Evolutionary conservation across 1,284 basidiomycete species (phyloP).

Genomic region (Xerocomus cyaneibrunnescens): DNA sequence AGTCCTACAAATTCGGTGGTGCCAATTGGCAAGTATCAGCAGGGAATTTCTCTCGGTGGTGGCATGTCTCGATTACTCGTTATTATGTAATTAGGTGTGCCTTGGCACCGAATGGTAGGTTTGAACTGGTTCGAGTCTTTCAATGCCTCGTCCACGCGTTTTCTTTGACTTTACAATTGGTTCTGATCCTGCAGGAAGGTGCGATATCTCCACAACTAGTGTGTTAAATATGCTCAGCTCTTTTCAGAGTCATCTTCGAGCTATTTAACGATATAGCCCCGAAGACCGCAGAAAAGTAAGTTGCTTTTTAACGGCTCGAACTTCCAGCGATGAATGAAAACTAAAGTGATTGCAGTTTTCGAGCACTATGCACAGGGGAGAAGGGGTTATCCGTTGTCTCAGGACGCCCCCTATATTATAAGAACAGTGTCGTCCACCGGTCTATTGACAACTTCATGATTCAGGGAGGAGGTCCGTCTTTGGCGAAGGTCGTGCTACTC

Average conservation of each 20-base stretch:
- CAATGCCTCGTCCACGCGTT: slow-evolving; percentile 51
- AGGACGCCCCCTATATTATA: slow-evolving; percentile 78
- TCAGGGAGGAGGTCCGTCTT: slow-evolving; percentile 64
- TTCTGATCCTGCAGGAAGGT: slow-evolving; percentile 59
- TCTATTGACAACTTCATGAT: slow-evolving; percentile 89
- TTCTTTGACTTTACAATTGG: slow-evolving; percentile 68
- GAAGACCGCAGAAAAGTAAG: slow-evolving; percentile 85
- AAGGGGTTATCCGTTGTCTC: slow-evolving; percentile 66
- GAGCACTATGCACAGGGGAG: slow-evolving; percentile 86
- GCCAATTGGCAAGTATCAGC: not conserved
- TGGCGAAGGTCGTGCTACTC: not conserved
- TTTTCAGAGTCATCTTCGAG: slow-evolving; percentile 72
- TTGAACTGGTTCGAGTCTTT: too few relatives aligned
- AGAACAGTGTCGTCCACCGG: slow-evolving; percentile 75
- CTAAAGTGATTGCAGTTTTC: slow-evolving; percentile 58
- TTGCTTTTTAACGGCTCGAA: not conserved
- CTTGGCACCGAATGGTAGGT: too few relatives aligned
- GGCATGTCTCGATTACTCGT: not conserved
- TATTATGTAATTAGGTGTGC: slow-evolving; percentile 22
- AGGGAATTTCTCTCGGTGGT: not conserved
- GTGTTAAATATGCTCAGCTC: slow-evolving; percentile 1
- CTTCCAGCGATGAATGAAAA: not conserved
- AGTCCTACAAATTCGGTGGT: slow-evolving; percentile 1
- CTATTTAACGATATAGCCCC: slow-evolving; percentile 76
- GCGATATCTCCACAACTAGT: not conserved